A percentile compares a stretch with the other conserved stretches of the same genome.
phyloP scores from a whole-genome alignment of 1,284 basidiomycete genomes.

The Jaminaea rosea region DNA sequence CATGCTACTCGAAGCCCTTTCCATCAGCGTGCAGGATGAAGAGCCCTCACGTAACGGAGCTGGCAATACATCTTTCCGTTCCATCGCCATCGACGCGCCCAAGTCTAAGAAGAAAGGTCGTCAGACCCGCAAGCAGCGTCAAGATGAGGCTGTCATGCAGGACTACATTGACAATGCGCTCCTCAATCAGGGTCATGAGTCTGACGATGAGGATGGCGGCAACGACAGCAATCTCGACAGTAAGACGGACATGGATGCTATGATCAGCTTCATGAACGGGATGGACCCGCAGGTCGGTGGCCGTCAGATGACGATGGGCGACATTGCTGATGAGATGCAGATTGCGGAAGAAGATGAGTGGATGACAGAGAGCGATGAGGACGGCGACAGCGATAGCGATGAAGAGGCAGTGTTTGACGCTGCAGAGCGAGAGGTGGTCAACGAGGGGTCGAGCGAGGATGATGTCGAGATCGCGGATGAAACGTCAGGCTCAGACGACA shows the following conservation, averaged over 20 bases:
- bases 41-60: background rate
- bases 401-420: slow-evolving; percentile 10
- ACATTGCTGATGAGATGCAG: slow-evolving; percentile 24
- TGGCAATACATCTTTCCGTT: background rate
- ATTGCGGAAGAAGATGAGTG: slow-evolving; percentile 33
- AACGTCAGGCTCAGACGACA: slow-evolving; percentile 13
- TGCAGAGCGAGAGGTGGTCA: slow-evolving; percentile 1
- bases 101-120: background rate
- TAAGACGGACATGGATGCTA: slow-evolving; percentile 17
- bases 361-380: slow-evolving; percentile 28
- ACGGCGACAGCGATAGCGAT: slow-evolving; percentile 13
- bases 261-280: slow-evolving; percentile 35
- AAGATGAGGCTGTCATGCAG: slow-evolving; percentile 31
- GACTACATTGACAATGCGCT: slow-evolving; percentile 43
- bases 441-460: background rate
- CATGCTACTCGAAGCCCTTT: background rate
- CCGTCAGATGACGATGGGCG: slow-evolving; percentile 28
- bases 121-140: background rate
- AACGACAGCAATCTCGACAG: slow-evolving; percentile 6
- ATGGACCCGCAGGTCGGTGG: slow-evolving; percentile 36
- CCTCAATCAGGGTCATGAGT: slow-evolving; percentile 13
- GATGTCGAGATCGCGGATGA: slow-evolving; percentile 9
- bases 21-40: background rate
- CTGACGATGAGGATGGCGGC: slow-evolving; percentile 9
- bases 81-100: background rate